Evolutionary conservation across 139 green algal genomes (phyloP).

Genomic region (Diplosphaera chodatii): DNA sequence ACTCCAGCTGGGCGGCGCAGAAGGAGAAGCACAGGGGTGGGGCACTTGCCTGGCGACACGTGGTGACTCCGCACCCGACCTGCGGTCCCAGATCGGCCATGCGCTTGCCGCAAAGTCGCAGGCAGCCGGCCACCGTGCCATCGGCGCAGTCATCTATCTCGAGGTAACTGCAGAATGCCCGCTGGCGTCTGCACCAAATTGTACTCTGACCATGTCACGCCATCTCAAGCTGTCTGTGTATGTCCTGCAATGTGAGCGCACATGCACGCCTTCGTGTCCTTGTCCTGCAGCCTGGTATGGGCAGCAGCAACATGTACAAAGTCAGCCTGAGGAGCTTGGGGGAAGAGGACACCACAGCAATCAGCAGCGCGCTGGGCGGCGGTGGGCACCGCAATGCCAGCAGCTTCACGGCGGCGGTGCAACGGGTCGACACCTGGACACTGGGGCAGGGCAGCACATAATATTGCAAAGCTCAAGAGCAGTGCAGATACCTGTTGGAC

Average conservation of each 20-base stretch:
- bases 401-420: conserved; percentile 20
- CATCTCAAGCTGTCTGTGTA: no score
- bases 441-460: no score
- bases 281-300: conserved; percentile 23
- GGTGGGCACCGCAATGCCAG: conserved; percentile 46
- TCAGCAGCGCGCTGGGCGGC: conserved; percentile 31
- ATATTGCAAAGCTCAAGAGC: no score
- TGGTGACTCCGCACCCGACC: conserved; percentile 1
- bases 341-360: conserved; percentile 29
- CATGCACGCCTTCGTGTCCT: no score
- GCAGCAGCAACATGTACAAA: conserved; percentile 30
- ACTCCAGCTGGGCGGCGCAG: conserved; percentile 28
- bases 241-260: no score
- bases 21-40: conserved; percentile 6
- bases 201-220: no score
- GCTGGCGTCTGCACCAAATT: no score
- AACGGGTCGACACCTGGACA: not conserved
- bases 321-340: conserved; percentile 46
- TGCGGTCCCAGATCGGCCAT: conserved; percentile 49
- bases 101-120: conserved; percentile 26
- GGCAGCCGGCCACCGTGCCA: conserved; percentile 16
- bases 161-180: conserved; percentile 15
- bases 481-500: no score
- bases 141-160: conserved; percentile 28
- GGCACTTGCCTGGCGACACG: conserved; percentile 31